phyloP scores from a whole-genome alignment of 352 stramenopile species.

The Pythium oligandrum region DNA sequence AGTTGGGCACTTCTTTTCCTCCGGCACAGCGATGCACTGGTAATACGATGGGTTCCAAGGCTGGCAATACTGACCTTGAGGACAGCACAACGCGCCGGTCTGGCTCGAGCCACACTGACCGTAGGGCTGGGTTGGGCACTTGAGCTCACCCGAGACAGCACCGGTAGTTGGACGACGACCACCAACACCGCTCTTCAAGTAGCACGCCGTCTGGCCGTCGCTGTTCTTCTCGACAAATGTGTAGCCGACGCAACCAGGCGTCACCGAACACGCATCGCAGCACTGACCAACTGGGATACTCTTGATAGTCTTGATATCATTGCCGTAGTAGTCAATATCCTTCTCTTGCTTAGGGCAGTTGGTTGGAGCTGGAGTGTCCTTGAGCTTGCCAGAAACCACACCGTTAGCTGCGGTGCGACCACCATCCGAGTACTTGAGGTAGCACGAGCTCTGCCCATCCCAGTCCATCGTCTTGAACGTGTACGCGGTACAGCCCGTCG shows the following conservation, averaged over 20 bases:
- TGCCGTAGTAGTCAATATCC: constrained; percentile 47
- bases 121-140: constrained; percentile 24
- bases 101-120: constrained; percentile 32
- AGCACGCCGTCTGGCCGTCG: too few species aligned
- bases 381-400: constrained; percentile 2
- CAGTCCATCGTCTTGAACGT: constrained; percentile 8
- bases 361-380: neutral
- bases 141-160: constrained; percentile 19
- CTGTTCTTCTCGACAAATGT: constrained; percentile 55
- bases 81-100: constrained; percentile 35
- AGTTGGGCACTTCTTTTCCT: constrained; percentile 28
- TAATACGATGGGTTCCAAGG: constrained; percentile 57
- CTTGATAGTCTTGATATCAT: constrained; percentile 37
- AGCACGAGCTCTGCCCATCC: too few species aligned
- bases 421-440: constrained; percentile 20
- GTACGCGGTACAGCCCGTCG: constrained; percentile 6
- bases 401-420: neutral
- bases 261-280: constrained; percentile 37
- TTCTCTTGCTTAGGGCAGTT: constrained; percentile 2
- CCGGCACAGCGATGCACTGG: constrained; percentile 37
- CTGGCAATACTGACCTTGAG: constrained; percentile 38
- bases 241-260: constrained; percentile 37
- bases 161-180: constrained; percentile 22
- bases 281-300: constrained; percentile 25
- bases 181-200: constrained; percentile 25